These are phyloP conservation scores for Pyrenochaeta sp. DNA, from an alignment of 2,329 filamentous ascomycete species.

Conservation along the genomic window DNA sequence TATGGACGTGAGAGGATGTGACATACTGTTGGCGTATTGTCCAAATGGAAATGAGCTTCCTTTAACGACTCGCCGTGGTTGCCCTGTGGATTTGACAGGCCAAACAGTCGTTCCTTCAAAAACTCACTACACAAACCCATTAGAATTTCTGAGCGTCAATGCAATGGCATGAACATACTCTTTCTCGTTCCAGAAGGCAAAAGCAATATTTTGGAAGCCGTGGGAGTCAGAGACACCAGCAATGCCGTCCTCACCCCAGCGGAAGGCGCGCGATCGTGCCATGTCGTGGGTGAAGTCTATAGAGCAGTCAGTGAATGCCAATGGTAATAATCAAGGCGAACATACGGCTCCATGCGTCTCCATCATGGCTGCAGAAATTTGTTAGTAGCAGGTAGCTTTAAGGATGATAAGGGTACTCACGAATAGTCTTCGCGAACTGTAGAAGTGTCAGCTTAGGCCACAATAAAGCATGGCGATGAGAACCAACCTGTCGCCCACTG, in stretches of 20 bases:
- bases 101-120: constrained; percentile 93
- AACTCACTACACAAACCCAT: constrained; percentile 73
- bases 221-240: constrained; percentile 95
- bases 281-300: constrained; percentile 93
- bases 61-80: constrained; percentile 98
- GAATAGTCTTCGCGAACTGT: constrained; percentile 91
- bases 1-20: constrained; percentile 46
- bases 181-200: constrained; percentile 97
- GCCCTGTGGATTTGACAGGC: constrained; percentile 93
- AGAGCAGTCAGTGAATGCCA: constrained; percentile 32
- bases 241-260: constrained; percentile 98
- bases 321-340: constrained; percentile 32
- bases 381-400: constrained; percentile 33
- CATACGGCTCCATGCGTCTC: constrained; percentile 95
- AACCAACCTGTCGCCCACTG: constrained; percentile 90
- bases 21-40: constrained; percentile 81
- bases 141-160: constrained; percentile 48
- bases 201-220: constrained; percentile 89
- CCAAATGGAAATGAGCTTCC: constrained; percentile 94
- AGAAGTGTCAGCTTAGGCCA: constrained; percentile 36
- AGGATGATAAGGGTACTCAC: constrained; percentile 54
- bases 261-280: constrained; percentile 84
- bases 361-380: constrained; percentile 67
- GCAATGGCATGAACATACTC: constrained; percentile 67
- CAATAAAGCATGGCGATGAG: background rate